Evolutionary conservation across 1,139 yeast genomes (phyloP), one percentile per base, ranked within the genome.

Genomic region (Taphrina wiesneri): DNA sequence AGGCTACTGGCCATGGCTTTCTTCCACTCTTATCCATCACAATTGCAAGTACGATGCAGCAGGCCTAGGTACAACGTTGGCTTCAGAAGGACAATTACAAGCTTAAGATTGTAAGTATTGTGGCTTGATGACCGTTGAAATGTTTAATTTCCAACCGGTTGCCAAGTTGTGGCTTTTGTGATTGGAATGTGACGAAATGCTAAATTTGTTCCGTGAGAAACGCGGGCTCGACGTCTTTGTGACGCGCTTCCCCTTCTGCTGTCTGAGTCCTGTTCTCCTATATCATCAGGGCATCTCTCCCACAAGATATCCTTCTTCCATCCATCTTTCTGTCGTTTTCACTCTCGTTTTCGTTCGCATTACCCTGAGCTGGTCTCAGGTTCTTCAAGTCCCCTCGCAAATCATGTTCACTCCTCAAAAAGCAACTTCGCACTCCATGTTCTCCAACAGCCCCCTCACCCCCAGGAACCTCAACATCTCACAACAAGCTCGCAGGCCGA

Each of bases 371-470:
- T 28, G 59, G 59, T 25, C 59, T 54, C 59, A 54, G 26, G 46
- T 15, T 6, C n/a, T 39, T 54, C 56, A 25, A 7, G 23, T 32
- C 56, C 56, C 45, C 21, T 41, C 36, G 26, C 17, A 43, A 49
- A 34, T 53, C 64, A 52, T 60, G 57, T 60, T 60, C 43, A 60
- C 64, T 25, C 64, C 64, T 28, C 64, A 60, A 30, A 49, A 49
- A 19, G 47, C 19, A 34, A 15, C 52, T 17, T 46, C 56, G 7
- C 46, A 45, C 36, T 49, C 54, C 30, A 28, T 39, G 49, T 47
- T 28, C 57, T 13, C 41, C 11, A 60, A 36, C 57, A 49, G 57
- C 19, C 64, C 64, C 34, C 64, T 60, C 19, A 60, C 64, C 9
- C 64, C 64, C 17, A 21, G 57, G 17, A 60, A 60, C 57, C 34